Conservation (phyloP, 352 stramenopile genomes). For the Globisporangium abappressorium region DNA sequence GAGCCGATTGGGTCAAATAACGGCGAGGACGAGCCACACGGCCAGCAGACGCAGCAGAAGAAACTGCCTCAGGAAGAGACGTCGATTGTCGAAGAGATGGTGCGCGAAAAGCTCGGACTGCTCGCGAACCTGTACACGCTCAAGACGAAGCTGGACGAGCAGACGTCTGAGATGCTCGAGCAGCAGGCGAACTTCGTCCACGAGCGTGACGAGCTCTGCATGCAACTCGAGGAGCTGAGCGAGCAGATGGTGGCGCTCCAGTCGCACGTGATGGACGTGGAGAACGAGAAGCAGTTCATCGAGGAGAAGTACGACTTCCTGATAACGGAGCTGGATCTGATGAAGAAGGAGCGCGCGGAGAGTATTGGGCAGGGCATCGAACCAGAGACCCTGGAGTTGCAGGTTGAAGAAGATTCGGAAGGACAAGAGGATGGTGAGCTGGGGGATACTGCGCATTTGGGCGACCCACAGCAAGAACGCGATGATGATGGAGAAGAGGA, state of each 20-base stretch:
- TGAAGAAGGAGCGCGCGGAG: conserved; percentile 23
- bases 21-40: not conserved
- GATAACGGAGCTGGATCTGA: conserved; percentile 26
- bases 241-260: conserved; percentile 10
- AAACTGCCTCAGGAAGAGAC: conserved; percentile 6
- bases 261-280: conserved; percentile 17
- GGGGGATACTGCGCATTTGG: not conserved
- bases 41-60: not conserved
- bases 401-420: not conserved
- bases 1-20: conserved; percentile 4
- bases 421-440: not conserved
- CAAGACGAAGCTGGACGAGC: conserved; percentile 19
- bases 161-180: conserved; percentile 17
- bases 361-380: not conserved
- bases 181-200: conserved; percentile 23
- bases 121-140: conserved; percentile 29
- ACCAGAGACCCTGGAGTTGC: not conserved
- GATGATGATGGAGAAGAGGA: not conserved
- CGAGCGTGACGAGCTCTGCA: conserved; percentile 15
- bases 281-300: conserved; percentile 32
- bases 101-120: conserved; percentile 22
- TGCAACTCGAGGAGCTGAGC: conserved; percentile 20
- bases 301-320: conserved; percentile 37
- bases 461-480: not conserved
- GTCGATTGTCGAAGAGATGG: conserved; percentile 15